These are phyloP conservation scores for Suillus fuscotomentosus DNA, from an alignment of 768 basidiomycete genomes.

Conservation along the genomic window DNA sequence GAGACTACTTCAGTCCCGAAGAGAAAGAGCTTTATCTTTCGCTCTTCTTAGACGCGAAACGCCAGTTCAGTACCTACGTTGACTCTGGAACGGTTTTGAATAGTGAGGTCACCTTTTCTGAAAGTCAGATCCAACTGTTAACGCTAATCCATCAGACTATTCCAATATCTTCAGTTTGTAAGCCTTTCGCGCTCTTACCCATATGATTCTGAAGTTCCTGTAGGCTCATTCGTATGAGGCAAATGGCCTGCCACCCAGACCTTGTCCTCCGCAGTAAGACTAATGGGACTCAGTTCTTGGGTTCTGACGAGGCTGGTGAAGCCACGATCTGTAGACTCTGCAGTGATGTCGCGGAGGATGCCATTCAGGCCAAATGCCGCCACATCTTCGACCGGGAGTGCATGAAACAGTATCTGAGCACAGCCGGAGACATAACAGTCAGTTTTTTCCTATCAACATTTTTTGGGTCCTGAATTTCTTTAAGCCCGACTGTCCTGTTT, in stretches of 20 bases:
- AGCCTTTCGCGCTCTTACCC: conserved; percentile 20
- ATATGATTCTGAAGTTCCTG: conserved; percentile 17
- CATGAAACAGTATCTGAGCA: conserved; percentile 88
- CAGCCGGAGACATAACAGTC: conserved; percentile 63
- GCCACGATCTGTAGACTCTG: conserved; percentile 92
- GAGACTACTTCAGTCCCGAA: conserved; percentile 93
- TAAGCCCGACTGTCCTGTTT: conserved; percentile 92
- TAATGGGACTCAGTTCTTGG: conserved; percentile 60
- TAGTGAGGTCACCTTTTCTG: conserved; percentile 52
- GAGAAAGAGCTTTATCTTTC: conserved; percentile 95
- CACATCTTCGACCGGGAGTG: conserved; percentile 97
- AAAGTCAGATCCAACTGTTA: background rate
- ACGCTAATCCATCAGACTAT: conserved; percentile 53
- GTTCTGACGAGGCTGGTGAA: conserved; percentile 59
- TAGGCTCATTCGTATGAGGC: conserved; percentile 92
- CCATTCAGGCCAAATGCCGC: conserved; percentile 88
- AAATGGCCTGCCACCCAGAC: conserved; percentile 95
- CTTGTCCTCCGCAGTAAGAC: conserved; percentile 87
- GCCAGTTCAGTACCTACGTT: conserved; percentile 89
- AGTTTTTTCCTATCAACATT: conserved; percentile 19
- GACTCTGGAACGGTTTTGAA: conserved; percentile 89
- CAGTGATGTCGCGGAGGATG: conserved; percentile 95
- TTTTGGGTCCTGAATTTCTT: background rate
- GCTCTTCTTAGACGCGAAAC: conserved; percentile 88
- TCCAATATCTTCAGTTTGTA: conserved; percentile 86